Percentiles rank a stretch among this genome's conserved stretches.
These are phyloP conservation scores for Glycine soja DNA, from an alignment of 306 rosid genomes.

Conservation along the genomic window DNA sequence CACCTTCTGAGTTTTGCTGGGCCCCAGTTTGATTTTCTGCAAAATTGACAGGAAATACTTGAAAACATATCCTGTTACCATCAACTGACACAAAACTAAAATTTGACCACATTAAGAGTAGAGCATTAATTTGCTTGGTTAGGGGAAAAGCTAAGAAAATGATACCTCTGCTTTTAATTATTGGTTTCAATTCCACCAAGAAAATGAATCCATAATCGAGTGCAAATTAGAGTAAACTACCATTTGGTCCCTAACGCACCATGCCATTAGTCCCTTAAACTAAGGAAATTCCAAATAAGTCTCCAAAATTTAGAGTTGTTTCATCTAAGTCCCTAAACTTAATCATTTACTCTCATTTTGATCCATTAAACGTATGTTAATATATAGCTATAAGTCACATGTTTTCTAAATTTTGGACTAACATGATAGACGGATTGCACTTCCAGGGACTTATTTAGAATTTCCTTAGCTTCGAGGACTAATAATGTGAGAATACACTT, in stretches of 20 bases:
- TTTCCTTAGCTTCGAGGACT: background rate
- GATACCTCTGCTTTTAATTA: background rate
- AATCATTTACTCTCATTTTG: background rate
- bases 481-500: background rate
- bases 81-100: constrained; percentile 30
- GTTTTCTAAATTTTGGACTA: background rate
- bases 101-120: constrained; percentile 11
- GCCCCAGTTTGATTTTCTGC: constrained; percentile 46
- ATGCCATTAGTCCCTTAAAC: background rate
- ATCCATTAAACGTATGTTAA: background rate
- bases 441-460: background rate
- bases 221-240: background rate
- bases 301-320: background rate
- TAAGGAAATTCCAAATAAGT: background rate
- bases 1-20: constrained; percentile 45
- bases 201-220: constrained; percentile 7
- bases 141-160: constrained; percentile 14
- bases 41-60: constrained; percentile 29
- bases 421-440: background rate
- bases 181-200: constrained; percentile 23
- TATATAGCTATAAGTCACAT: background rate
- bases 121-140: background rate
- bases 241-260: too few species aligned
- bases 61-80: constrained; percentile 20
- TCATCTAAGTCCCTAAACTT: background rate